These are phyloP conservation scores for Acephala macrosclerotiorum DNA, from an alignment of 2,329 filamentous ascomycete species.

Conservation along the genomic window DNA sequence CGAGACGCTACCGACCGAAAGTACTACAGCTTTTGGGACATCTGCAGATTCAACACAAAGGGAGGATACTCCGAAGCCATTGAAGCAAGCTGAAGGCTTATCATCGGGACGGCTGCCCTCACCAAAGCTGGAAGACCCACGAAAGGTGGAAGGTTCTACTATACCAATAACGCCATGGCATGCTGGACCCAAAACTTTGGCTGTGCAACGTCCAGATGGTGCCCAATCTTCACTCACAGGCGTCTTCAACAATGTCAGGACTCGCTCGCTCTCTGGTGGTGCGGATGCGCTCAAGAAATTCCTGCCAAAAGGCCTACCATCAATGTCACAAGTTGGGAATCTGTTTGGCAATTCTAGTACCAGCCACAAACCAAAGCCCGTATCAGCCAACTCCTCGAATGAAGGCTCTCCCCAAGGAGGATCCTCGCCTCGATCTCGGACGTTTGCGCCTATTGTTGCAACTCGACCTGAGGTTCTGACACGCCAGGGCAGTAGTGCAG, in stretches of 20 bases:
- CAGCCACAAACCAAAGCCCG: constrained; percentile 26
- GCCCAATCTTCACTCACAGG: constrained; percentile 51
- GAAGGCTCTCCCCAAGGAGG: constrained; percentile 12
- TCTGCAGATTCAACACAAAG: constrained; percentile 2
- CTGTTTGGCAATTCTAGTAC: constrained; percentile 39
- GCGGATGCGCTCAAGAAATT: constrained; percentile 64
- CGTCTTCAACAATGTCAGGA: constrained; percentile 54
- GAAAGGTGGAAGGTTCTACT: constrained; percentile 35
- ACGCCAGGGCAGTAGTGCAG: constrained; percentile 14
- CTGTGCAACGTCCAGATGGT: constrained; percentile 41
- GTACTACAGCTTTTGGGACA: not conserved
- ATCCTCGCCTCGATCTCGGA: constrained; percentile 18
- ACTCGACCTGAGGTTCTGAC: constrained; percentile 17
- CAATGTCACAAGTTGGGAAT: constrained; percentile 45
- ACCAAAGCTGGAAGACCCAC: constrained; percentile 40
- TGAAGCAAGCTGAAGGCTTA: constrained; percentile 38
- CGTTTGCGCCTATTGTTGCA: constrained; percentile 28
- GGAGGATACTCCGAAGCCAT: constrained; percentile 26
- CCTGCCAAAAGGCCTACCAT: constrained; percentile 61
- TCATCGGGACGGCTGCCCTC: constrained; percentile 37
- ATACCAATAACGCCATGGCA: constrained; percentile 49
- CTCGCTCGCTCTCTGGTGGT: constrained; percentile 61
- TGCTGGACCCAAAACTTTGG: constrained; percentile 49
- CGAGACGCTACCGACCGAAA: constrained; percentile 11
- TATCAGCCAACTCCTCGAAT: constrained; percentile 22